Evolutionary conservation across 495 filamentous ascomycete species (phyloP).

Genomic region (Hypomontagnella monticulosa): DNA sequence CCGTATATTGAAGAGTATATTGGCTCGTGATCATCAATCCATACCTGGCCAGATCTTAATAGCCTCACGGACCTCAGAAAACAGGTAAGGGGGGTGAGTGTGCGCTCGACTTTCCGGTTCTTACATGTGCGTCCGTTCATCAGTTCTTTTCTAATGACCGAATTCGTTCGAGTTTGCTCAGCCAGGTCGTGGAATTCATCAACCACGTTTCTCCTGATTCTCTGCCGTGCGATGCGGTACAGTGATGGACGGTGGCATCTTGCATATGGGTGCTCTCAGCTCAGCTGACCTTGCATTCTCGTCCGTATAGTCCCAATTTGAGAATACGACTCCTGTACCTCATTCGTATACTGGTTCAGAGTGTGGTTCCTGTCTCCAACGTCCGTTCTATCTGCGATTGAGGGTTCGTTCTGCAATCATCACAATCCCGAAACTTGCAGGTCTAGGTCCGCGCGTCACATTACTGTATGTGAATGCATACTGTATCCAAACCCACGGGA

Average conservation of each 20-base stretch:
- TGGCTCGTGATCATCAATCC: slow-evolving; percentile 32
- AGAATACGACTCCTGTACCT: slow-evolving; percentile 35
- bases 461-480: background rate
- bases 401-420: background rate
- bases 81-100: background rate
- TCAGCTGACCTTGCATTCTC: slow-evolving; percentile 42
- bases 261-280: slow-evolving; percentile 30
- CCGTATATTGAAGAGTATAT: slow-evolving; percentile 14
- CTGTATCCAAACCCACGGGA: too few species aligned
- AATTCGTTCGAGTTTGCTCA: slow-evolving; percentile 12
- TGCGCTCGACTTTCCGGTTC: background rate
- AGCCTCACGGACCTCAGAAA: slow-evolving; percentile 14
- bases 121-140: background rate
- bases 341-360: slow-evolving; percentile 9
- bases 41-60: background rate
- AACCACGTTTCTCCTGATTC: slow-evolving; percentile 19
- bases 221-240: slow-evolving; percentile 27
- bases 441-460: background rate
- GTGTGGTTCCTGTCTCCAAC: background rate
- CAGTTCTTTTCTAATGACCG: background rate
- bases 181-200: background rate
- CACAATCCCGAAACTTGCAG: background rate
- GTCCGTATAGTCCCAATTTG: slow-evolving; percentile 36
- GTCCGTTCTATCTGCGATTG: background rate
- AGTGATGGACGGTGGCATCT: slow-evolving; percentile 27